A percentile compares a stretch with the other conserved stretches of the same genome.
Evolutionary conservation across 2,329 filamentous ascomycete genomes (phyloP).

Genomic region (Trichophyton equinum): DNA sequence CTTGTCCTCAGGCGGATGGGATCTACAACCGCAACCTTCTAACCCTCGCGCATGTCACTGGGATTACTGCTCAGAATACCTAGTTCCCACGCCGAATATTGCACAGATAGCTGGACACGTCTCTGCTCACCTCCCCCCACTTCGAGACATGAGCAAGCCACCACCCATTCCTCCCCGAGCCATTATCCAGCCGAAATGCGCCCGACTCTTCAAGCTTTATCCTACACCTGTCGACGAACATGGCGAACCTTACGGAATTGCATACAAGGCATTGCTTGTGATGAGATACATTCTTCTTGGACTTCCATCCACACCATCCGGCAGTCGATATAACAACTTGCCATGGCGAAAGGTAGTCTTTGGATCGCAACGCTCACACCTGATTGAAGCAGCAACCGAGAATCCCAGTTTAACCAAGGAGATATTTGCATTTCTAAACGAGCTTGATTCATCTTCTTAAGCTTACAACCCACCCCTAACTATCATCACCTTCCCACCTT

Average conservation of each 20-base stretch:
- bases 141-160: constrained; percentile 12
- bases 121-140: constrained; percentile 16
- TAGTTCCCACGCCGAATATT: constrained; percentile 24
- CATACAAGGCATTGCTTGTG: constrained; percentile 37
- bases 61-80: constrained; percentile 29
- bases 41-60: constrained; percentile 24
- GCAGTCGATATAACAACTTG: constrained; percentile 19
- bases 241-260: constrained; percentile 33
- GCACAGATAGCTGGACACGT: constrained; percentile 30
- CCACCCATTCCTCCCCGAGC: constrained; percentile 21
- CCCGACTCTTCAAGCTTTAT: constrained; percentile 30
- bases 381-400: constrained; percentile 29
- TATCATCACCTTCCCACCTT: not conserved
- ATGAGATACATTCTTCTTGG: constrained; percentile 34
- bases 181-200: constrained; percentile 29
- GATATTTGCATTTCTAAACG: constrained; percentile 32
- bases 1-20: constrained; percentile 6
- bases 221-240: constrained; percentile 33
- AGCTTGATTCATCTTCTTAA: constrained; percentile 19
- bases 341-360: constrained; percentile 31
- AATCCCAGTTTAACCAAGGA: constrained; percentile 32
- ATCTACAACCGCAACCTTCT: constrained; percentile 1
- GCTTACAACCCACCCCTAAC: not conserved
- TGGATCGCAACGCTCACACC: constrained; percentile 27
- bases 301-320: constrained; percentile 13